Base-by-base conservation (phyloP, 2,329 filamentous ascomycete species). In the Exophiala phaeomuriformis region DNA sequence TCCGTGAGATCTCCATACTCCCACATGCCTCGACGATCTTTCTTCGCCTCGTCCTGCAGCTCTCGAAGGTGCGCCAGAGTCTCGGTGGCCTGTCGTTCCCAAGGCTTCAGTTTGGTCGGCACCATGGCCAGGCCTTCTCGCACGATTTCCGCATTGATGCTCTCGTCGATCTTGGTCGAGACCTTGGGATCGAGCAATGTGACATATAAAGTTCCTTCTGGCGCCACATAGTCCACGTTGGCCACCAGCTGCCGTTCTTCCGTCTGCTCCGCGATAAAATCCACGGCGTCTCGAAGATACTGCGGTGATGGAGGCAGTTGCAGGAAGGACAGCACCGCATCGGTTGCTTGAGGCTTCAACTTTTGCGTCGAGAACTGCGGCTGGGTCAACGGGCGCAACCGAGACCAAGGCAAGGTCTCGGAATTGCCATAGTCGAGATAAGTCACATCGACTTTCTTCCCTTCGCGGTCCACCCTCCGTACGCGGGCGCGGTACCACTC, bases 351-450 rank as follows among this genome's bases (percentile, higher is more conserved):
- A 0, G 88, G 75, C 72, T 87, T 90, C 55, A 98, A 82, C 71
- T 86, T 90, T 69, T 89, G 82, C 3, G 81, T 75, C 40, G 82
- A 81, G 76, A 97, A 98, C 64, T 90, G 85, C 10, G 81, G 71
- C 66, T 88, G 83, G 47, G 84, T 80, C 46, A 98, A 80, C n/a
- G 89, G 78, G 30, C 93, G 86, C 41, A 98, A 82, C 61, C 81
- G 79, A 28, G 83, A 80, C 90, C 91, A 98, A 0, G 90, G 81
- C 53, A 95, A 77, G 66, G 84, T 85, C 72, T 98, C 93, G 51
- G 82, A 85, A 78, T 98, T 98, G 64, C 93, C 93, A 71, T 94
- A 98, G 75, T 98, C 93, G 58, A 98, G 82, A 72, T 95, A 98
- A 43, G 94, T 75, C 29, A 98, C 85, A 71, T 98, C 93, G 28